Conservation (phyloP, 345 rosid genomes). For the Erysimum cheiranthoides region DNA sequence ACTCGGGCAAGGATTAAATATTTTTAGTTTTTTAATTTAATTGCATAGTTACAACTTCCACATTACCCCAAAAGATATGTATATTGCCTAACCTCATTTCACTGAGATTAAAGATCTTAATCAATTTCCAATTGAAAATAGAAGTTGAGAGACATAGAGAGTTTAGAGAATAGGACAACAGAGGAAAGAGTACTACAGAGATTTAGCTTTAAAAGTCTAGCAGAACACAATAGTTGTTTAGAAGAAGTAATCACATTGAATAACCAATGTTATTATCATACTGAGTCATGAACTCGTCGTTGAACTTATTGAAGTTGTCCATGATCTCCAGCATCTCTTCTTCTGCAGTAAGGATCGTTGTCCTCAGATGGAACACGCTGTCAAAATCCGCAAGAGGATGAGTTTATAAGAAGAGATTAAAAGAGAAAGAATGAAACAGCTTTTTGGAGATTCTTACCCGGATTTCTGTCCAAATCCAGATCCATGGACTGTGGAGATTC, state of each 20-base stretch:
- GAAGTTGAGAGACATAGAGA: constrained; percentile 23
- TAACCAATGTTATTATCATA: constrained; percentile 71
- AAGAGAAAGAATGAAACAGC: neutral
- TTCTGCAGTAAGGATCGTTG: constrained; percentile 93
- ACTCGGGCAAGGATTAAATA: neutral
- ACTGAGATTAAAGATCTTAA: constrained; percentile 1
- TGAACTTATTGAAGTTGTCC: constrained; percentile 96
- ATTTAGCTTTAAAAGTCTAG: constrained; percentile 38
- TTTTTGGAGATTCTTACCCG: constrained; percentile 58
- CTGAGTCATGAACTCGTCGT: constrained; percentile 91
- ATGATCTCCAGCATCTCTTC: constrained; percentile 96
- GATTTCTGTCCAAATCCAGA: constrained; percentile 99
- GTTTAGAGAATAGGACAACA: neutral
- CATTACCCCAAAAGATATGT: neutral
- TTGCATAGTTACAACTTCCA: neutral
- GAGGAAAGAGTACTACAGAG: constrained; percentile 24
- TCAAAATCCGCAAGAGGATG: neutral
- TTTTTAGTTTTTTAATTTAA: neutral
- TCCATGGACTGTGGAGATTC: constrained; percentile 99
- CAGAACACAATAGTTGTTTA: constrained; percentile 30
- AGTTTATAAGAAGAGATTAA: constrained; percentile 6
- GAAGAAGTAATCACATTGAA: constrained; percentile 62
- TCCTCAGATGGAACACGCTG: constrained; percentile 94
- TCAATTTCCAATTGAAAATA: neutral
- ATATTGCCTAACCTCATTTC: neutral